Evolutionary conservation across 345 rosid species (phyloP).

Genomic region (Brassica nigra): DNA sequence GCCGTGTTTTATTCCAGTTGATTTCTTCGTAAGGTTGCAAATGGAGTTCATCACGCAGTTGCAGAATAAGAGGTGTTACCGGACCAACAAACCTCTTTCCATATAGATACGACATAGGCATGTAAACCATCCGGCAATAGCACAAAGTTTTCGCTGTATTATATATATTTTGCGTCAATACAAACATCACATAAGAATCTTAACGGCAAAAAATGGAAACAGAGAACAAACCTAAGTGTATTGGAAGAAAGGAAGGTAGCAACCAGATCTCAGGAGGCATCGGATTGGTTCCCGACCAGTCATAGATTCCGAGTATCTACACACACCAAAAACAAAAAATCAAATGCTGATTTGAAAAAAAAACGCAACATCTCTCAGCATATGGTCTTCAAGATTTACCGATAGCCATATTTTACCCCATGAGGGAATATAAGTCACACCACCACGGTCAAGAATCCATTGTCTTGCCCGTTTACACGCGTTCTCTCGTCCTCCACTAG

Average conservation of each 20-base stretch:
- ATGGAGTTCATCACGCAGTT: conserved; percentile 59
- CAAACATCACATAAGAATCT: not conserved
- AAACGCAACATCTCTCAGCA: not conserved
- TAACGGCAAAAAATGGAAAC: not conserved
- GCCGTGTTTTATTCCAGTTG: conserved; percentile 57
- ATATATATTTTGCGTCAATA: not conserved
- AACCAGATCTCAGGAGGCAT: conserved; percentile 71
- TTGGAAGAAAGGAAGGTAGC: conserved; percentile 52
- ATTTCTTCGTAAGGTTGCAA: conserved; percentile 52
- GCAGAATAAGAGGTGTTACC: conserved; percentile 46
- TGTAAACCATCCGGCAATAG: conserved; percentile 58
- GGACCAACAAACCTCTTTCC: conserved; percentile 68
- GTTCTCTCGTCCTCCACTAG: conserved; percentile 44
- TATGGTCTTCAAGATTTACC: conserved; percentile 32
- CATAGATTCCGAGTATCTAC: conserved; percentile 67
- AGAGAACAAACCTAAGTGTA: conserved; percentile 52
- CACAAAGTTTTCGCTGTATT: conserved; percentile 57
- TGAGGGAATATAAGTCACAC: conserved; percentile 51
- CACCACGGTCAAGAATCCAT: conserved; percentile 73
- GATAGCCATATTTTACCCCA: conserved; percentile 74
- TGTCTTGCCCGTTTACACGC: conserved; percentile 51
- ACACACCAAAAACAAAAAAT: not conserved
- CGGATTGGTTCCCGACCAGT: conserved; percentile 74
- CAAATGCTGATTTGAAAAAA: not conserved
- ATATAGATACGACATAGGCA: conserved; percentile 73